These are phyloP conservation scores for Usnea hakonensis DNA, from an alignment of 495 filamentous ascomycete species.

Conservation along the genomic window DNA sequence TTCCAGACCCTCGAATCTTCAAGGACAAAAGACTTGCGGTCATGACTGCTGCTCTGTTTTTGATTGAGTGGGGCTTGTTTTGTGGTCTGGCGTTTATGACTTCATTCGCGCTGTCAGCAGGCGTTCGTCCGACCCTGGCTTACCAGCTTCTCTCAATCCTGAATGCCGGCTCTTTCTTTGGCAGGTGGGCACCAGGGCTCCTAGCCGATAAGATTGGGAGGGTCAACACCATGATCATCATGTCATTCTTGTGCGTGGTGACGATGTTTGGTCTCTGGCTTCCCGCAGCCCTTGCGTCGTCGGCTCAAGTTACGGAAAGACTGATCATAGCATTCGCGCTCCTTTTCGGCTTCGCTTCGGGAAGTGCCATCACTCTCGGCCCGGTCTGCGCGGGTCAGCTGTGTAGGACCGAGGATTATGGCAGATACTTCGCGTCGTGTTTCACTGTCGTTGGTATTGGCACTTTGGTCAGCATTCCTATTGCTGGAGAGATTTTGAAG, in stretches of 20 bases:
- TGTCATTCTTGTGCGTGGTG: constrained; percentile 52
- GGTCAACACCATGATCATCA: constrained; percentile 55
- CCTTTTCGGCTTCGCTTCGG: constrained; percentile 80
- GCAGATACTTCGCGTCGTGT: constrained; percentile 1
- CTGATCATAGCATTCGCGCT: constrained; percentile 63
- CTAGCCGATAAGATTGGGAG: constrained; percentile 52
- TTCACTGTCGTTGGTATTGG: neutral
- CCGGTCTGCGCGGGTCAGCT: constrained; percentile 5
- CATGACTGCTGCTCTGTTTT: constrained; percentile 48
- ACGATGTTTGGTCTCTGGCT: constrained; percentile 74
- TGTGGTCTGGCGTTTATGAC: constrained; percentile 45
- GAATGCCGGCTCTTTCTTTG: constrained; percentile 64
- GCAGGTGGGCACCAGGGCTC: constrained; percentile 56
- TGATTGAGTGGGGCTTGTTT: constrained; percentile 48
- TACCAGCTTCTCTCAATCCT: constrained; percentile 57
- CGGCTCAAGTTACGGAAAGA: constrained; percentile 45
- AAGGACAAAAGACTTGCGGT: constrained; percentile 43
- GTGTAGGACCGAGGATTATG: neutral
- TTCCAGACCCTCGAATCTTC: constrained; percentile 46
- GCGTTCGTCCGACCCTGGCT: constrained; percentile 38
- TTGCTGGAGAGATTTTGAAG: neutral
- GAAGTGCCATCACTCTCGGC: constrained; percentile 67
- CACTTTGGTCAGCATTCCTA: neutral
- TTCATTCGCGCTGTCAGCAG: constrained; percentile 43
- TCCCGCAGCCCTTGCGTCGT: constrained; percentile 24